Conservation (phyloP, 345 rosid species). For the Murraya koenigii region DNA sequence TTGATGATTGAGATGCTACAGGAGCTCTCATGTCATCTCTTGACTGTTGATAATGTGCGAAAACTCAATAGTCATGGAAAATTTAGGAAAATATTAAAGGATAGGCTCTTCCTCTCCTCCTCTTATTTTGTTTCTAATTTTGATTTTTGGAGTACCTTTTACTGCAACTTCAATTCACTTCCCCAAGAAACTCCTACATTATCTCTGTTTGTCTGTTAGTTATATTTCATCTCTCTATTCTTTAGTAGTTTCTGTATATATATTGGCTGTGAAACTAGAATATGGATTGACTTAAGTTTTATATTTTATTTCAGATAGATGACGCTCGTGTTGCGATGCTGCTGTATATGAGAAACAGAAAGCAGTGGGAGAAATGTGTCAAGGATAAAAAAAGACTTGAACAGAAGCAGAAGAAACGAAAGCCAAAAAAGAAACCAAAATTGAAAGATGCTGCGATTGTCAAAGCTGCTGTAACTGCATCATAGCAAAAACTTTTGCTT, state of each 20-base stretch:
- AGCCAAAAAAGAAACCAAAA: constrained; percentile 56
- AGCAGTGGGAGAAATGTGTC: constrained; percentile 67
- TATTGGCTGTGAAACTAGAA: background rate
- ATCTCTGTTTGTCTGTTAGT: background rate
- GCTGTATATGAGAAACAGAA: constrained; percentile 66
- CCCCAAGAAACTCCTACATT: background rate
- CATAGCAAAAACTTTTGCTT: constrained; percentile 7
- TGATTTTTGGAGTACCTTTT: background rate
- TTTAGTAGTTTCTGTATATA: background rate
- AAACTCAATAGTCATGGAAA: background rate
- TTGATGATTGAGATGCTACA: background rate
- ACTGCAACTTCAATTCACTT: background rate
- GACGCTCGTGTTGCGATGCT: constrained; percentile 94
- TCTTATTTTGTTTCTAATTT: background rate
- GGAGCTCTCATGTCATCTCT: background rate
- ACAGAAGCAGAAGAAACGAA: constrained; percentile 68
- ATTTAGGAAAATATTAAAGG: background rate
- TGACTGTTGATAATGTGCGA: background rate
- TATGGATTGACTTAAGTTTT: background rate
- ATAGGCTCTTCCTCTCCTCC: background rate
- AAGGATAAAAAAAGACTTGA: constrained; percentile 57
- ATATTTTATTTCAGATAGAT: constrained; percentile 46
- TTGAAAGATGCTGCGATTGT: constrained; percentile 5
- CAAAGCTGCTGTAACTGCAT: constrained; percentile 8
- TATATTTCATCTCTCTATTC: background rate